Conservation (phyloP, 169 alveolate genomes). For the Cryptosporidium tyzzeri region DNA sequence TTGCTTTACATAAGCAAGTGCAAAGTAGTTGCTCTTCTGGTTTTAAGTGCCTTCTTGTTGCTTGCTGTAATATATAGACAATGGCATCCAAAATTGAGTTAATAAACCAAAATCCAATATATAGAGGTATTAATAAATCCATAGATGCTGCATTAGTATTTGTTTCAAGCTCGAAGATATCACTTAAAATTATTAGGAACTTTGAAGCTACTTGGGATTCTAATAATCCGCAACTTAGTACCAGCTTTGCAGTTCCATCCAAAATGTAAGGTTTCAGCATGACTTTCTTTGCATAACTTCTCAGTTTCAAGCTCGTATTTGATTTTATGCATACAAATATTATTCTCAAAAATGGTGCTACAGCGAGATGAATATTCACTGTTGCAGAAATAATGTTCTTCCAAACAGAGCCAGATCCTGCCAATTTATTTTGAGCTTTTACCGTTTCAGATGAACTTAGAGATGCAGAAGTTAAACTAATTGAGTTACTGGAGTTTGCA, state of each 20-base stretch:
- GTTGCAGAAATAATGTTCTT: conserved; percentile 53
- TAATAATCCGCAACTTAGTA: conserved; percentile 52
- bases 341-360: conserved; percentile 53
- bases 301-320: conserved; percentile 38
- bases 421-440: conserved; percentile 35
- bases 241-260: conserved; percentile 45
- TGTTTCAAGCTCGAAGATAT: conserved; percentile 29
- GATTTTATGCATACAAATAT: conserved; percentile 50
- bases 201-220: conserved; percentile 74
- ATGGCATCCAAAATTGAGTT: conserved; percentile 27
- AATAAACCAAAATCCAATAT: conserved; percentile 59
- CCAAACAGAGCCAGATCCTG: conserved; percentile 66
- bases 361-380: conserved; percentile 33
- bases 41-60: conserved; percentile 42
- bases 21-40: conserved; percentile 57
- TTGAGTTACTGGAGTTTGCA: conserved; percentile 1
- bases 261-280: conserved; percentile 33
- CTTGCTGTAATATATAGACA: conserved; percentile 52
- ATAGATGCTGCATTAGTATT: conserved; percentile 37
- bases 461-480: conserved; percentile 11
- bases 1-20: conserved; percentile 41
- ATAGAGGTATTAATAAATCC: conserved; percentile 51
- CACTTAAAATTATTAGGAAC: conserved; percentile 37
- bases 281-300: conserved; percentile 18
- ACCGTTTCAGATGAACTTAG: conserved; percentile 37